These are phyloP conservation scores for Venturia pyrina DNA, from an alignment of 2,329 filamentous ascomycete genomes.

Conservation along the genomic window DNA sequence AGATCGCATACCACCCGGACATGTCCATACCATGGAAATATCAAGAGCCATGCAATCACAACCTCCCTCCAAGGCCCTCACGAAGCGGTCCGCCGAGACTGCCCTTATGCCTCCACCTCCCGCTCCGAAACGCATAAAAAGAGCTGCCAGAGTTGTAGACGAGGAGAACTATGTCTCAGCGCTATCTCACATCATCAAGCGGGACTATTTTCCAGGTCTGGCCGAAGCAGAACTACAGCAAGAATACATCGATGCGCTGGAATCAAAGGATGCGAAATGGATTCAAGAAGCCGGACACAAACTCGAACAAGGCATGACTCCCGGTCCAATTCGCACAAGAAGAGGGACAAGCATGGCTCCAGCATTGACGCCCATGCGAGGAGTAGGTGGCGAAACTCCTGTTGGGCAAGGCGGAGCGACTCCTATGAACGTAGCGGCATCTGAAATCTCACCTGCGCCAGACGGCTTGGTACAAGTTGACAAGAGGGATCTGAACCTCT, in stretches of 20 bases:
- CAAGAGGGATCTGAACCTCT: constrained; percentile 59
- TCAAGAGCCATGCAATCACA: constrained; percentile 27
- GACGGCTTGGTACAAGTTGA: constrained; percentile 28
- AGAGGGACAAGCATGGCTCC: constrained; percentile 28
- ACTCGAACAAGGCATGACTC: constrained; percentile 50
- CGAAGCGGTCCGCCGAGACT: constrained; percentile 54
- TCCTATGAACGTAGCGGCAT: constrained; percentile 48
- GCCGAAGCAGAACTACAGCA: constrained; percentile 77
- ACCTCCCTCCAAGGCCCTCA: constrained; percentile 47
- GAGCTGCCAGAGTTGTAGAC: constrained; percentile 77
- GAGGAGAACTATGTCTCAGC: constrained; percentile 90
- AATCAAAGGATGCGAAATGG: constrained; percentile 77
- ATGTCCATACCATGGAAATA: constrained; percentile 62
- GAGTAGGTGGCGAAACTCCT: constrained; percentile 45
- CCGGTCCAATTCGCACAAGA: constrained; percentile 42
- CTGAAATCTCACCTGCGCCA: constrained; percentile 21
- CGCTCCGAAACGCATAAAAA: constrained; percentile 77
- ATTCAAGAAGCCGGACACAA: constrained; percentile 66
- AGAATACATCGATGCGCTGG: constrained; percentile 85
- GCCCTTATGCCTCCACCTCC: constrained; percentile 85
- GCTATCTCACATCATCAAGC: constrained; percentile 85
- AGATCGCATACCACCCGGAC: constrained; percentile 72
- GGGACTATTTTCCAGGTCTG: constrained; percentile 93
- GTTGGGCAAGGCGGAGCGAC: constrained; percentile 63
- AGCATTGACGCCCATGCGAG: constrained; percentile 11